Base-by-base conservation (phyloP, 805 yeast genomes). In the Lipomyces spencermartinsiae region DNA sequence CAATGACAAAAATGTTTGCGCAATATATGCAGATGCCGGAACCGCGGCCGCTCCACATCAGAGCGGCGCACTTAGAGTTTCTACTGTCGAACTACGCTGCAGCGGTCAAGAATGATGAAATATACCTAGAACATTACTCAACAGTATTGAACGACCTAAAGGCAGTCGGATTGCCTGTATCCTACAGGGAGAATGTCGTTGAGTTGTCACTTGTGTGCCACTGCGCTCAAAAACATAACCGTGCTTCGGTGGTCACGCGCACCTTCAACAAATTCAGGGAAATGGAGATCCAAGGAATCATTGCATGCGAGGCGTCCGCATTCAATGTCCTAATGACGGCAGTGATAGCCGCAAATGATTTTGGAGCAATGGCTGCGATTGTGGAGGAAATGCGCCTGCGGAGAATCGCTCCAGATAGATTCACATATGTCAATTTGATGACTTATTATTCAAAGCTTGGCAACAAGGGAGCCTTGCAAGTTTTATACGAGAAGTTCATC, bases 41-140 rank as follows among this genome's bases (percentile, higher is more conserved):
- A 22, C 81, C 80, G 12, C 76, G 76, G 39, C 80, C 82, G 5
- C 60, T 69, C 14, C 75, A 75, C 56, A 74, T 81, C 22, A 66
- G 71, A 4, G 68, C 75, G 0, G 67, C 60, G 9, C 79, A 80
- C 64, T 71, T 80, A 31, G 83, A 80, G 67, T 74, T 71, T 10
- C 66, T 80, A 6, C 31, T 81, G 35, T 33, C 19, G n/a, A 43
- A 46, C 14, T 65, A 43, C 54, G 57, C 55, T 25, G 58, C 53
- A 4, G 33, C 55, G 16, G 55, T 46, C 22, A 64, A 67, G 51
- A 14, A 35, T 7, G 56, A 60, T 12, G 61, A 43, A 22, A 64
- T 69, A 14, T 69, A 54, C 8, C 33, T 58, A 60, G 19, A 62
- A 59, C 65, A 70, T 39, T 75, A 66, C 57, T 61, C 66, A 34